phyloP scores from a whole-genome alignment of 1,139 yeast species.

The Pichia sp. region DNA sequence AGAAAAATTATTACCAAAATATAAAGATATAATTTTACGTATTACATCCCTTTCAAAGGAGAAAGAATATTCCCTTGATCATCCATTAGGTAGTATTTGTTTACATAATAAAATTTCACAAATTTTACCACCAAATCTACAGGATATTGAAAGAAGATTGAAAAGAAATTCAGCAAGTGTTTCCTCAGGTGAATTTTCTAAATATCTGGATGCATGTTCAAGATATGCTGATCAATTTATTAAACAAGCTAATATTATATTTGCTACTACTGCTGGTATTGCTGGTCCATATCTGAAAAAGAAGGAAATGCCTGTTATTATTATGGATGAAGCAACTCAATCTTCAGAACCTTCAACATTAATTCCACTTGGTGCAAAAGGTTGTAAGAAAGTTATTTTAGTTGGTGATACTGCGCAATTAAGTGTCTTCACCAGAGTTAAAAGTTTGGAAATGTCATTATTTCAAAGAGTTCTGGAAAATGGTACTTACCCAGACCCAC shows the following conservation, averaged over 20 bases:
- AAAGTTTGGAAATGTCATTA: slow-evolving; percentile 32
- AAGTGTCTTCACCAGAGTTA: slow-evolving; percentile 59
- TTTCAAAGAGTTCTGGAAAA: slow-evolving; percentile 26
- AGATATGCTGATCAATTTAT: slow-evolving; percentile 44
- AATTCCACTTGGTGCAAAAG: slow-evolving; percentile 64
- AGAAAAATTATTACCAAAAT: slow-evolving; percentile 50
- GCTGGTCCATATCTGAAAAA: slow-evolving; percentile 60
- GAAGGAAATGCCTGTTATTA: slow-evolving; percentile 56
- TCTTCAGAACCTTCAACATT: slow-evolving; percentile 66
- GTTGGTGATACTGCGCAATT: slow-evolving; percentile 68
- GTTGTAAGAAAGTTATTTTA: slow-evolving; percentile 59
- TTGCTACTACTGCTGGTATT: slow-evolving; percentile 67
- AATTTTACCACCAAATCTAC: slow-evolving; percentile 40
- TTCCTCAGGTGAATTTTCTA: slow-evolving; percentile 34
- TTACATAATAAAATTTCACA: slow-evolving; percentile 55
- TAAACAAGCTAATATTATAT: slow-evolving; percentile 61
- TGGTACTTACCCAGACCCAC: slow-evolving; percentile 46
- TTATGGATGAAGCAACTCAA: slow-evolving; percentile 66
- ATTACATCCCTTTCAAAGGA: slow-evolving; percentile 59
- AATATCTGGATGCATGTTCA: slow-evolving; percentile 39
- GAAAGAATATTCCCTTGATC: slow-evolving; percentile 48
- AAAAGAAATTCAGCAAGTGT: slow-evolving; percentile 13
- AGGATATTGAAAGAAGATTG: slow-evolving; percentile 39
- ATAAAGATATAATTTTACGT: slow-evolving; percentile 49
- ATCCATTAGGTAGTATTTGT: slow-evolving; percentile 53